Conservation (phyloP, 345 rosid genomes). For the Melaleuca quinquenervia region DNA sequence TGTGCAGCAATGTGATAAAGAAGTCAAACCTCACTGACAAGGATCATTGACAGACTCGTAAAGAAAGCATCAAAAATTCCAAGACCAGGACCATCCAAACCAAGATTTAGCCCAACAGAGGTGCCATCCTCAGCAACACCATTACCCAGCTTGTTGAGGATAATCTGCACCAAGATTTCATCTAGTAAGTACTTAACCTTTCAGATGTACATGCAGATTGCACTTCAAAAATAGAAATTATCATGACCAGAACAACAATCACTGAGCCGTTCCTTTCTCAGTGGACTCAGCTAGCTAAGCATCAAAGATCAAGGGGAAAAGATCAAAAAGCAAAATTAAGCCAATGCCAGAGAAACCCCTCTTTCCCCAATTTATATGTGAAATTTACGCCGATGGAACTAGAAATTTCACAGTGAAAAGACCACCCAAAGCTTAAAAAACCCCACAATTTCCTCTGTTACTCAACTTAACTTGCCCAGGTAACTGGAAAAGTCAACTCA, state of each 20-base stretch:
- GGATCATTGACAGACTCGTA: constrained; percentile 88
- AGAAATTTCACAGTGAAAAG: neutral
- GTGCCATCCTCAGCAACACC: constrained; percentile 21
- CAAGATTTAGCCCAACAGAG: constrained; percentile 25
- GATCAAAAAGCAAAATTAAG: neutral
- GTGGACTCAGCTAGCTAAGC: neutral
- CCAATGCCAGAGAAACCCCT: neutral
- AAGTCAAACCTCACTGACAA: constrained; percentile 76
- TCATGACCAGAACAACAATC: neutral
- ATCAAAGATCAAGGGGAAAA: neutral
- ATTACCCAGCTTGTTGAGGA: constrained; percentile 20
- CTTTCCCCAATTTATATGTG: neutral
- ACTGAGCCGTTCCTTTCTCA: neutral
- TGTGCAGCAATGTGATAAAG: neutral
- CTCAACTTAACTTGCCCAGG: neutral
- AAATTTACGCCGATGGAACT: neutral
- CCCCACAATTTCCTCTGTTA: neutral
- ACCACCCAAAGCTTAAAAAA: neutral
- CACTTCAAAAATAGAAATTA: neutral
- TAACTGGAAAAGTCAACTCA: constrained; percentile 3
- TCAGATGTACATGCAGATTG: neutral
- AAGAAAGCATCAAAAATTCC: constrained; percentile 88
- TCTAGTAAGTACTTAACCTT: neutral
- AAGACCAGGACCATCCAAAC: constrained; percentile 55
- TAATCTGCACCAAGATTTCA: constrained; percentile 28